These are phyloP conservation scores for Geoglossum cookeanum DNA, from an alignment of 2,329 filamentous ascomycete species.

Conservation along the genomic window DNA sequence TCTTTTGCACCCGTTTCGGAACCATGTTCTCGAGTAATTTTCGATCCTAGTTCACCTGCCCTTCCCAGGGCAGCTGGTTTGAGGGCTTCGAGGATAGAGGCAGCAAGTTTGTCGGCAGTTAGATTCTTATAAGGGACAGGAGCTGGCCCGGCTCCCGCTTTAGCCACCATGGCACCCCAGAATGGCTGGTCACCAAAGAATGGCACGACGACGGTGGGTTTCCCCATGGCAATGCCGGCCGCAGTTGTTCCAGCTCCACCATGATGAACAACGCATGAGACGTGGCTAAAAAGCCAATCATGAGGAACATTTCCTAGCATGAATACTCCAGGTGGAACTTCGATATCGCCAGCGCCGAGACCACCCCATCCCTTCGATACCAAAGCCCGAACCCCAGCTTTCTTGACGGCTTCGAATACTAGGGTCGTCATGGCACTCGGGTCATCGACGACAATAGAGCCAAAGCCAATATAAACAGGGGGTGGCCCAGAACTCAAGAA, in stretches of 20 bases:
- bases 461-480: conserved; percentile 68
- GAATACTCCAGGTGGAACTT: conserved; percentile 56
- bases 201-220: conserved; percentile 65
- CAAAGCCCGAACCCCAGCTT: conserved; percentile 53
- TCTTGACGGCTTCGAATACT: conserved; percentile 51
- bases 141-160: conserved; percentile 50
- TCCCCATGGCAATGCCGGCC: conserved; percentile 62
- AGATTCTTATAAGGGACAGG: conserved; percentile 52
- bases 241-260: conserved; percentile 78
- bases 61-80: conserved; percentile 38
- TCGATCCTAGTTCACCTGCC: conserved; percentile 37
- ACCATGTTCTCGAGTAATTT: conserved; percentile 47
- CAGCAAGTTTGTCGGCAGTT: conserved; percentile 44
- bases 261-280: conserved; percentile 70
- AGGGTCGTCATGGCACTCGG: conserved; percentile 49
- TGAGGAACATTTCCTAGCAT: conserved; percentile 76
- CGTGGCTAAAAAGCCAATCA: conserved; percentile 71
- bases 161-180: conserved; percentile 60
- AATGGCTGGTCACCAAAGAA: conserved; percentile 80
- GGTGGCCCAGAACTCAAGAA: conserved; percentile 51
- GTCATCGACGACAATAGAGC: conserved; percentile 64
- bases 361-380: conserved; percentile 84
- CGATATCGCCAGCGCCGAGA: conserved; percentile 50
- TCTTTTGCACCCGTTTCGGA: conserved; percentile 42
- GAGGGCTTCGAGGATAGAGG: conserved; percentile 41